A percentile compares a stretch with the other conserved stretches of the same genome.
phyloP scores from a whole-genome alignment of 352 stramenopile species.

The Globisporangium iwayamae region DNA sequence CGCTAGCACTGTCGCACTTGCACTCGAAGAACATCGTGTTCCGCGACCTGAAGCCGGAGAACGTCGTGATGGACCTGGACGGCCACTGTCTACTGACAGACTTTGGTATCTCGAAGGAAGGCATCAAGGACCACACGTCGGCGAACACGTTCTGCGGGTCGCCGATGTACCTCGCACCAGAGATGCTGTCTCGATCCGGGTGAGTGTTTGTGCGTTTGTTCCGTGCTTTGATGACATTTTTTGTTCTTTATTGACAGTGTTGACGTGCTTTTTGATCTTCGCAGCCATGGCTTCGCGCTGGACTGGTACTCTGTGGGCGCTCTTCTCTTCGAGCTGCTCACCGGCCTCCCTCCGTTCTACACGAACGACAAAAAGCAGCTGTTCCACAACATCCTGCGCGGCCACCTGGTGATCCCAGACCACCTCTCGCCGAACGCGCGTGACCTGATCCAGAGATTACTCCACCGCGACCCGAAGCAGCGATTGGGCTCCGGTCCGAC shows the following conservation, averaged over 20 bases:
- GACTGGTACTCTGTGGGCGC: constrained; percentile 86
- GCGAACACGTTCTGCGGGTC: constrained; percentile 86
- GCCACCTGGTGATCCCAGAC: constrained; percentile 76
- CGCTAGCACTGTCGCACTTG: constrained; percentile 73
- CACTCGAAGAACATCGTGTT: constrained; percentile 88
- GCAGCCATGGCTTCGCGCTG: constrained; percentile 68
- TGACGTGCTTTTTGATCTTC: background rate
- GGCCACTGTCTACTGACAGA: constrained; percentile 80
- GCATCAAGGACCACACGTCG: constrained; percentile 82
- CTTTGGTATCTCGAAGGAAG: constrained; percentile 87
- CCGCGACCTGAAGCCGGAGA: constrained; percentile 84
- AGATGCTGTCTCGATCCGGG: constrained; percentile 79
- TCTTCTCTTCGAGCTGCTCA: constrained; percentile 77
- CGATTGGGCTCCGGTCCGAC: constrained; percentile 67
- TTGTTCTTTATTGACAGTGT: background rate
- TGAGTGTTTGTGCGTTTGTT: constrained; percentile 13
- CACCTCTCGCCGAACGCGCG: constrained; percentile 72
- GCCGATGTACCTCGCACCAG: constrained; percentile 82
- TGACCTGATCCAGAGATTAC: constrained; percentile 75
- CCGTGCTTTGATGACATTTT: background rate
- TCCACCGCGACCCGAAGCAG: constrained; percentile 80
- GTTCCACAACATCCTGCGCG: constrained; percentile 88
- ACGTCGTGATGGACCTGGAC: constrained; percentile 85
- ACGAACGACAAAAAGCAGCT: constrained; percentile 88
- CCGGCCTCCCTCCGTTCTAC: constrained; percentile 83